phyloP scores from a whole-genome alignment of 2,329 filamentous ascomycete genomes.

The Fusarium pseudocircinatum region DNA sequence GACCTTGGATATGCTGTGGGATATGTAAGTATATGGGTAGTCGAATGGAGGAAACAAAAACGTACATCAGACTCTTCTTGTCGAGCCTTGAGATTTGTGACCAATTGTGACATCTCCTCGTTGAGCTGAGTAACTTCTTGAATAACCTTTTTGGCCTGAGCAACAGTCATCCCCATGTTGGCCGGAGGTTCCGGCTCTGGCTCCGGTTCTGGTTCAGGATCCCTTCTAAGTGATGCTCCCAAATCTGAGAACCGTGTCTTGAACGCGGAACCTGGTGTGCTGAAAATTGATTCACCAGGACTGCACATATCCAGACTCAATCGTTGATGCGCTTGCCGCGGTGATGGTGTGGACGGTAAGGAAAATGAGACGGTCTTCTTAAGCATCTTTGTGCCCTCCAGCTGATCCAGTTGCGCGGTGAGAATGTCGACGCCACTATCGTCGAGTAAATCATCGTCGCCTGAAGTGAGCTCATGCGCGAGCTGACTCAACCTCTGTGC shows the following conservation, averaged over 20 bases:
- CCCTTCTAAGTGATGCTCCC: constrained; percentile 48
- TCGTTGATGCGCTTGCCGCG: constrained; percentile 24
- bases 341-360: constrained; percentile 31
- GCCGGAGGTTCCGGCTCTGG: constrained; percentile 42
- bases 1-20: constrained; percentile 66
- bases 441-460: constrained; percentile 47
- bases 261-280: constrained; percentile 49
- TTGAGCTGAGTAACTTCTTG: constrained; percentile 55
- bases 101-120: constrained; percentile 59
- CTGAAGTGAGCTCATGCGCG: constrained; percentile 50
- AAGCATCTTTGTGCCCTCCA: constrained; percentile 37
- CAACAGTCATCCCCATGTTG: constrained; percentile 46
- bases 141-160: constrained; percentile 51
- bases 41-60: background rate
- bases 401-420: constrained; percentile 52
- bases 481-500: constrained; percentile 53
- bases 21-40: constrained; percentile 40
- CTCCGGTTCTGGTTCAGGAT: constrained; percentile 42
- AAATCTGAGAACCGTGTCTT: constrained; percentile 54
- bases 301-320: constrained; percentile 43
- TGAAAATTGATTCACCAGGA: constrained; percentile 46
- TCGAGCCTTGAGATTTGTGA: constrained; percentile 62
- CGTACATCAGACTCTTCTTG: constrained; percentile 69
- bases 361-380: constrained; percentile 39
- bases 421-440: constrained; percentile 50